Conservation (phyloP, 2,329 filamentous ascomycete genomes). For the Sphaerulina vaccinii region DNA sequence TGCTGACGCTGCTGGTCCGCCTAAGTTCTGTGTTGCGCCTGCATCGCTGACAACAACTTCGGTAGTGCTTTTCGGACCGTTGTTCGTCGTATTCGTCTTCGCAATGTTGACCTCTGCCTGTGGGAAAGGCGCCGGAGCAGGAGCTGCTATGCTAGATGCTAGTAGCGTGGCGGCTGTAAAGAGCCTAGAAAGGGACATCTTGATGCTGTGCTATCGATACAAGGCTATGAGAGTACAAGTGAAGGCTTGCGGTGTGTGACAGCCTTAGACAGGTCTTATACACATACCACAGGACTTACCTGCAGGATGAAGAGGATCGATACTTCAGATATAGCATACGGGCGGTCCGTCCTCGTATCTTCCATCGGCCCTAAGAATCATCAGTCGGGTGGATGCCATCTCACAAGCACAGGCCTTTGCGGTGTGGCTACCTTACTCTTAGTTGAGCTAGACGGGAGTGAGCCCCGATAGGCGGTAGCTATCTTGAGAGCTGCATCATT, state of each 20-base stretch:
- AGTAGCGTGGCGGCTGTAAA: constrained; percentile 1
- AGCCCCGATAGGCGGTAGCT: not conserved
- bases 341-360: not conserved
- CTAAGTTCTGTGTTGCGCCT: constrained; percentile 1
- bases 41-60: not conserved
- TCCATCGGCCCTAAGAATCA: not conserved
- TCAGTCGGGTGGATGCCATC: not conserved
- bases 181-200: not conserved
- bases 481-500: not conserved
- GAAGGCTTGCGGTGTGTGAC: not conserved
- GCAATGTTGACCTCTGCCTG: constrained; percentile 1
- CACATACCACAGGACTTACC: not conserved
- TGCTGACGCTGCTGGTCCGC: constrained; percentile 16
- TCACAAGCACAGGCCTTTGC: not conserved
- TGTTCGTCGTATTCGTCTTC: constrained; percentile 7
- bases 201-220: not conserved
- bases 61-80: constrained; percentile 1
- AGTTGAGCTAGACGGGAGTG: not conserved
- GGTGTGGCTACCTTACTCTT: not conserved
- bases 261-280: not conserved
- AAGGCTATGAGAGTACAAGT: not conserved
- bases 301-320: not conserved
- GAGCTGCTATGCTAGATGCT: constrained; percentile 4
- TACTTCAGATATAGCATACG: not conserved
- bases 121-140: constrained; percentile 1